Conservation (phyloP, 2,329 filamentous ascomycete species). For the Phaeophleospora eucalypticola region DNA sequence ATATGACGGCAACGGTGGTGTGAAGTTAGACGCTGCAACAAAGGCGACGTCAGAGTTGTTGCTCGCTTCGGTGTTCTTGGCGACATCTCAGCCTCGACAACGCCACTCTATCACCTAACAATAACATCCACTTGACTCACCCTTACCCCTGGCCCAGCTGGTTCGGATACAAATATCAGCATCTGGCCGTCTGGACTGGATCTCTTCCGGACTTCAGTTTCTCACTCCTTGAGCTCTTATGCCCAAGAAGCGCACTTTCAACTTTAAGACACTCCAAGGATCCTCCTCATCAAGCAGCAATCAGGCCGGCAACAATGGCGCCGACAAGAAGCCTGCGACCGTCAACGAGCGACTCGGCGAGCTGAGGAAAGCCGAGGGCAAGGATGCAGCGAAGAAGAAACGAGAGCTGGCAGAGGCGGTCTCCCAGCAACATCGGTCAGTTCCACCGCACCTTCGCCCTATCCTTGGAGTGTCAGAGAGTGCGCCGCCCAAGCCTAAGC, state of each 20-base stretch:
- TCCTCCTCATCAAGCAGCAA: conserved; percentile 31
- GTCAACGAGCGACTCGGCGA: conserved; percentile 48
- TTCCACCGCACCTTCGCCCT: conserved; percentile 43
- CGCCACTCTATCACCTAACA: too few species aligned
- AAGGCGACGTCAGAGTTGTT: too few species aligned
- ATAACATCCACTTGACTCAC: conserved; percentile 9
- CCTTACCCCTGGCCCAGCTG: conserved; percentile 1
- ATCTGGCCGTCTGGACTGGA: conserved; percentile 6
- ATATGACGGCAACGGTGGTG: conserved; percentile 4
- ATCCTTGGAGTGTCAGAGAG: conserved; percentile 45
- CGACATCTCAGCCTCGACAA: neutral
- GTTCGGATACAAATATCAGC: too few species aligned
- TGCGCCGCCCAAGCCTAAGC: conserved; percentile 43
- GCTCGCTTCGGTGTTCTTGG: neutral
- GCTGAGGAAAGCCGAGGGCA: conserved; percentile 42
- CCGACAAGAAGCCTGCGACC: conserved; percentile 20
- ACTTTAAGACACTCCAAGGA: conserved; percentile 40
- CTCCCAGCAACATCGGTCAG: conserved; percentile 38
- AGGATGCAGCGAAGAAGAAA: conserved; percentile 36
- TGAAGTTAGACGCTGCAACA: too few species aligned
- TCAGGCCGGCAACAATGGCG: conserved; percentile 29
- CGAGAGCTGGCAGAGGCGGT: conserved; percentile 41
- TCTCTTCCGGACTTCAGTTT: conserved; percentile 2
- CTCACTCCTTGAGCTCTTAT: conserved; percentile 30
- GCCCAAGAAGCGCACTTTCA: conserved; percentile 47